phyloP scores from a whole-genome alignment of 2,329 filamentous ascomycete species.

The Fusarium sp. region DNA sequence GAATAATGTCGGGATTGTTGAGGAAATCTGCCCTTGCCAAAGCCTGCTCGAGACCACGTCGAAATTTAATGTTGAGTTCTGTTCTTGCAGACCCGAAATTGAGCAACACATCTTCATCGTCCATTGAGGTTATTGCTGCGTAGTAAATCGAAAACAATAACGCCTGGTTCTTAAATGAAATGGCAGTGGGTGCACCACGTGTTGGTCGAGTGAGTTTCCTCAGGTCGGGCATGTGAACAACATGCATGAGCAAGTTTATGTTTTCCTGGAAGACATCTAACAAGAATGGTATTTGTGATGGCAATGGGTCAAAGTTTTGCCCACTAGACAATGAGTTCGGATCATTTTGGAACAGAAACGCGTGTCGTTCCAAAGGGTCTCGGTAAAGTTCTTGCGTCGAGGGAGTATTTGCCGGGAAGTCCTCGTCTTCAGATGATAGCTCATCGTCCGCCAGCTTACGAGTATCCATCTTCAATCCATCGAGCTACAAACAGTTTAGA shows the following conservation, averaged over 20 bases:
- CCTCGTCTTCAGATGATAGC: conserved; percentile 56
- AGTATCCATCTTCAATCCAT: conserved; percentile 59
- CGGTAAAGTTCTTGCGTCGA: conserved; percentile 58
- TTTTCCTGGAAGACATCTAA: conserved; percentile 65
- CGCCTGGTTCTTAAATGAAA: conserved; percentile 63
- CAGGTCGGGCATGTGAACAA: conserved; percentile 62
- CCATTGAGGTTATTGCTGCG: conserved; percentile 67
- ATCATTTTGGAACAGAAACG: conserved; percentile 66
- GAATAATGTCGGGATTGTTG: conserved; percentile 68
- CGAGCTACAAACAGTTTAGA: conserved; percentile 52
- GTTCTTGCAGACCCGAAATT: conserved; percentile 65
- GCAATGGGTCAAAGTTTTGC: conserved; percentile 62
- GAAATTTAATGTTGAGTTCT: conserved; percentile 61
- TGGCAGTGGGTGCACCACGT: conserved; percentile 49
- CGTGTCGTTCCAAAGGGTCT: conserved; percentile 61
- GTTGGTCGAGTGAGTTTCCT: conserved; percentile 51
- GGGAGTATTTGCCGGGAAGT: conserved; percentile 47
- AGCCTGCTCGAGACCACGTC: conserved; percentile 69
- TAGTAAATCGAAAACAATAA: conserved; percentile 71
- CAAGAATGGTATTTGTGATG: conserved; percentile 68
- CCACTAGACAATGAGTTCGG: conserved; percentile 51
- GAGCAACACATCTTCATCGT: conserved; percentile 65
- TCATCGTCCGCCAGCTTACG: conserved; percentile 48
- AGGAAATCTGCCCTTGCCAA: conserved; percentile 73
- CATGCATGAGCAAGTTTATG: conserved; percentile 60